Evolutionary conservation across 768 basidiomycete genomes (phyloP), one percentile per base, ranked within the genome.

Genomic region (Suillus bovinus): DNA sequence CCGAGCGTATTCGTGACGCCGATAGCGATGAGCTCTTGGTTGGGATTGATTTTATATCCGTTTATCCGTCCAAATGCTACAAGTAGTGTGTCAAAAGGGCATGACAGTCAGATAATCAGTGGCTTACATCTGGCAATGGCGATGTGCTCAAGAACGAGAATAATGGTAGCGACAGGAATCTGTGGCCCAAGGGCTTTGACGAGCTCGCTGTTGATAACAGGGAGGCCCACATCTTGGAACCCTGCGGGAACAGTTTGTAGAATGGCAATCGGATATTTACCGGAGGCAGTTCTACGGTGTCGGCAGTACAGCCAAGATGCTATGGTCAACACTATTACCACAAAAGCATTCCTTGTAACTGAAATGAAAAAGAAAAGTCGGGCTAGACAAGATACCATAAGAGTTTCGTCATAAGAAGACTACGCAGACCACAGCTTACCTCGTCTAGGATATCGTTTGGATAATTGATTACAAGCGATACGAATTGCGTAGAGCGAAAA

Each of bases 1-100:
- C 96, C 96, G 65, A 97, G 71, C 1, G 92, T 92, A 75, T 96
- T 96, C 20, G 94, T 91, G 22, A 99, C 93, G n/a, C 96, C 96
- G 67, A 99, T 98, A 46, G 96, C 95, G 68, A 98, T 91, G 55
- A 98, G 82, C 74, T 97, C 96, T 74, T 97, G 95, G 76, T 94
- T 93, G 2, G 95, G 93, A 63, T 93, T 85, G 67, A 93, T 93
- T 74, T 92, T 96, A 81, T 99, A 99, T 24, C 88, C 88, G 72
- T 99, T 99, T 66, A 98, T 72, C 66, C 97, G 90, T 58, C 95
- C 96, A 74, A 98, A 98, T 2, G 94, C 91, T 94, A 68, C 5
- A 24, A n/a, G 60, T 16, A 38, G n/a, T 29, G 33, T 1, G 31
- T 76, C 31, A 74, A 60, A 17, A 58, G 4, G 55, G 17, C 17